phyloP scores from a whole-genome alignment of 805 yeast species.

The Debaryomyces maramus region DNA sequence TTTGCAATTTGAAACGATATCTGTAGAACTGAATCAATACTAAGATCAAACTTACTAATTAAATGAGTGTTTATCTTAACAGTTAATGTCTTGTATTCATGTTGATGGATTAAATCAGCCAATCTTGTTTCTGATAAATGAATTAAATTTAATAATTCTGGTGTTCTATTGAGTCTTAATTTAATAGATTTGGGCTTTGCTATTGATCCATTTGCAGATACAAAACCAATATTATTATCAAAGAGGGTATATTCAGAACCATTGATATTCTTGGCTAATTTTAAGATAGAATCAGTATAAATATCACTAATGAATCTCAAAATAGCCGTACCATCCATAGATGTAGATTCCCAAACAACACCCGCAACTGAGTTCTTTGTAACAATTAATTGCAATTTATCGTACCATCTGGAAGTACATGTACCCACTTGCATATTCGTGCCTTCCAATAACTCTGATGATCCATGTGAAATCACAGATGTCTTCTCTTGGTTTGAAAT shows the following conservation, averaged over 20 bases:
- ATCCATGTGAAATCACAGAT: slow-evolving; percentile 52
- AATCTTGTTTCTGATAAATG: slow-evolving; percentile 59
- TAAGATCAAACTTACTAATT: slow-evolving; percentile 39
- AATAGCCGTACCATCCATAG: slow-evolving; percentile 60
- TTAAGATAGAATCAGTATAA: slow-evolving; percentile 56
- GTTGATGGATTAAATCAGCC: slow-evolving; percentile 58
- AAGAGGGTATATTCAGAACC: slow-evolving; percentile 57
- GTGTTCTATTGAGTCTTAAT: slow-evolving; percentile 40
- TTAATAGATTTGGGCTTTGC: slow-evolving; percentile 35
- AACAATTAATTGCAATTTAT: slow-evolving; percentile 54
- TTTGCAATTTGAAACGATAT: slow-evolving; percentile 53
- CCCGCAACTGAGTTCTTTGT: slow-evolving; percentile 60
- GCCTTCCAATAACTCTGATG: slow-evolving; percentile 40
- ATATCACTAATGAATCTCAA: slow-evolving; percentile 57
- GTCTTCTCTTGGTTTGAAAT: slow-evolving; percentile 49
- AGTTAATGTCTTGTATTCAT: slow-evolving; percentile 48
- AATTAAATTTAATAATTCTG: slow-evolving; percentile 47
- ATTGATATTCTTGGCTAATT: slow-evolving; percentile 57
- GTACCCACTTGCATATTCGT: slow-evolving; percentile 55
- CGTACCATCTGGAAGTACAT: slow-evolving; percentile 61
- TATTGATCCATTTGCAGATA: slow-evolving; percentile 36
- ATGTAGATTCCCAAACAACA: slow-evolving; percentile 57
- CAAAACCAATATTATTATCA: slow-evolving; percentile 36
- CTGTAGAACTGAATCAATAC: slow-evolving; percentile 54
- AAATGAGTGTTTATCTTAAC: slow-evolving; percentile 39